A percentile compares a stretch with the other conserved stretches of the same genome.
These are phyloP conservation scores for Leishmania guyanensis DNA, from an alignment of 208 protist genomes.

Conservation along the genomic window DNA sequence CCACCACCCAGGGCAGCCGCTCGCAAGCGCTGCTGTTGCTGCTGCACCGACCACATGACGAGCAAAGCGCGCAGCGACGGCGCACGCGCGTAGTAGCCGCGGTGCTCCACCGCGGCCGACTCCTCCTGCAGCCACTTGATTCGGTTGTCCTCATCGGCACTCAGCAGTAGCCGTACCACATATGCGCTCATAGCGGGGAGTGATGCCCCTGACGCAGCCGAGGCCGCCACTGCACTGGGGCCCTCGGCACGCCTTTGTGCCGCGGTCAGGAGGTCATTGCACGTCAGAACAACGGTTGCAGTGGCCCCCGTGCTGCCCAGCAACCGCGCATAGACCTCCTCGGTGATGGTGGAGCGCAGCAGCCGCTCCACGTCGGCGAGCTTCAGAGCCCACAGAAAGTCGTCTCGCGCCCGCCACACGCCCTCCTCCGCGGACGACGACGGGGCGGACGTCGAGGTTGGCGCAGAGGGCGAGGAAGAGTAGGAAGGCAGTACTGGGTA, in stretches of 20 bases:
- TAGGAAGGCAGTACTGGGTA: constrained; percentile 42
- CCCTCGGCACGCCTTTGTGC: constrained; percentile 1
- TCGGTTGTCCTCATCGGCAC: constrained; percentile 72
- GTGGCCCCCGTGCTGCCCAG: constrained; percentile 17
- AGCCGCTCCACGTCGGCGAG: constrained; percentile 43
- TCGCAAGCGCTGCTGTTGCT: constrained; percentile 22
- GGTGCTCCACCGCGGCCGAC: constrained; percentile 28
- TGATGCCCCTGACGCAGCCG: neutral
- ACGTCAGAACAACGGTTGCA: constrained; percentile 17
- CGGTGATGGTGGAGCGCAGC: constrained; percentile 30
- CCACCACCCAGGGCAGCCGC: constrained; percentile 4
- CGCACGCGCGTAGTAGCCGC: constrained; percentile 56
- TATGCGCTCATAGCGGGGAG: constrained; percentile 7
- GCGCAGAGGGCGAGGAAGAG: neutral
- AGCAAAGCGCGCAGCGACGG: constrained; percentile 79
- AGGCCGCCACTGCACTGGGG: neutral
- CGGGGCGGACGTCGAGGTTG: neutral
- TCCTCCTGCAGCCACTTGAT: constrained; percentile 82
- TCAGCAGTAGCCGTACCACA: constrained; percentile 59
- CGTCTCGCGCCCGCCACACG: constrained; percentile 41
- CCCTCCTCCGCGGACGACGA: constrained; percentile 16
- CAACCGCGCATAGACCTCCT: constrained; percentile 30
- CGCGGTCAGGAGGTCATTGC: constrained; percentile 17
- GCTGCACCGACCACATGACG: constrained; percentile 47
- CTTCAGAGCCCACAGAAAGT: constrained; percentile 72